Base-by-base conservation (phyloP, 495 filamentous ascomycete genomes). In the Amniculicola lignicola region DNA sequence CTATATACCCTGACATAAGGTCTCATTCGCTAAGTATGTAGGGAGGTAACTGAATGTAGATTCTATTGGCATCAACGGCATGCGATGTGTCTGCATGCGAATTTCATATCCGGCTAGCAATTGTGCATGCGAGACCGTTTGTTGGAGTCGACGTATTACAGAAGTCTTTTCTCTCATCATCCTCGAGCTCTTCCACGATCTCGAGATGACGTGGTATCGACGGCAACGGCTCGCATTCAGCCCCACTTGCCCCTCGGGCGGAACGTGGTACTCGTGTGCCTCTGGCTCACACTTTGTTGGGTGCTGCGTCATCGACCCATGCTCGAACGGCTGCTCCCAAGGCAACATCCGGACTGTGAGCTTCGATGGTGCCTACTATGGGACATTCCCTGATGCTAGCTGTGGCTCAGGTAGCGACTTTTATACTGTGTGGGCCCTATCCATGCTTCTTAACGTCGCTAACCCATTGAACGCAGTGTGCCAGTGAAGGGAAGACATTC, bases 271-370 rank as follows among this genome's bases (percentile, higher is more conserved):
- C 22, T n/a, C 46, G 37, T 49, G 46, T 15, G 28, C 14, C 29
- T 49, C 31, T 21, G 46, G 46, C 9, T 49, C 46, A 22, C 4
- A 37, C 10, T 49, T 49, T 21, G 29, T 49, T 18, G 46, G 46
- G 9, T 49, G 46, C 46, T 49, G 46, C 46, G 46, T 7, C 12
- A 49, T 27, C 28, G 46, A 49, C 16, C 46, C 46, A n/a, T 49
- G 46, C 46, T 36, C 28, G 46, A 35, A 18, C 10, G 46, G 46
- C 28, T 49, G 46, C 28, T 35, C 29, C 25, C 27, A 49, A 11
- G 46, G 46, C 27, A 49, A 49, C 16, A 49, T 49, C 25, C 4
- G 46, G 6, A 12, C 46, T 22, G 46, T 33, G 4, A 49, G 28
- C 22, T 49, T 49, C 15, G 28, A 49, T 49, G 18, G 12, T 9